Base-by-base conservation (phyloP, 768 basidiomycete species). In the Tylopilus sp. region DNA sequence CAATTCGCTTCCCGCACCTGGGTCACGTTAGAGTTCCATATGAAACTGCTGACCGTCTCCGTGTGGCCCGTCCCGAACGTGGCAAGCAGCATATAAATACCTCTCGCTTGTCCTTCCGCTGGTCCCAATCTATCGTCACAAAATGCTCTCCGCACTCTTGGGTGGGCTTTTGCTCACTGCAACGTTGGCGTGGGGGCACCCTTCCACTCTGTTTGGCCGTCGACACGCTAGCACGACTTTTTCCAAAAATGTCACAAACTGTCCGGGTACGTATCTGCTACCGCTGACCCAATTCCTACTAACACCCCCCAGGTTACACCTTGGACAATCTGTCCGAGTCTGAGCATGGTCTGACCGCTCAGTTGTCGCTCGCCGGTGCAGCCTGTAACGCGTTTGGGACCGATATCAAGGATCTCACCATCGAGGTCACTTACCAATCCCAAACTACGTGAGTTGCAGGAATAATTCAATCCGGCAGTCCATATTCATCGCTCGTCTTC, bases 401-500 rank as follows among this genome's bases (percentile, higher is more conserved):
- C 1, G 86, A 88, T 57, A 69, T 86, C 28, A 41, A 65, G 0
- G 67, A 81, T 52, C 75, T 89, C 20, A 82, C 78, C n/a, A 71
- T 90, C 18, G 69, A 83, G 60, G 82, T 88, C 7, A 79, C 77
- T 12, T 87, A 88, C 58, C 85, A 88, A 64, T 78, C 76, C 18
- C 66, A 66, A 47, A 73, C 77, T 40, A 73, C 76, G 79, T 80
- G 54, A 40, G 69, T 61, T 25, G 6, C 20, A 41, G 39, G 5
- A 28, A 18, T 28, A 18, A 47, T 10, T 13, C 21, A 11, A 2
- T 10, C 15, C 44, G 11, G 28, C 3, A 17, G 9, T 35, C 15
- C 13, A 4, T 36, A 17, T 33, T n/a, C 42, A 20, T 40, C 17
- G 0, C 46, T 40, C 43, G 26, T 8, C 7, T 18, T 17, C 47